Evolutionary conservation across 2,329 filamentous ascomycete species (phyloP), one percentile per base, ranked within the genome.

Genomic region (Apiospora aurea): DNA sequence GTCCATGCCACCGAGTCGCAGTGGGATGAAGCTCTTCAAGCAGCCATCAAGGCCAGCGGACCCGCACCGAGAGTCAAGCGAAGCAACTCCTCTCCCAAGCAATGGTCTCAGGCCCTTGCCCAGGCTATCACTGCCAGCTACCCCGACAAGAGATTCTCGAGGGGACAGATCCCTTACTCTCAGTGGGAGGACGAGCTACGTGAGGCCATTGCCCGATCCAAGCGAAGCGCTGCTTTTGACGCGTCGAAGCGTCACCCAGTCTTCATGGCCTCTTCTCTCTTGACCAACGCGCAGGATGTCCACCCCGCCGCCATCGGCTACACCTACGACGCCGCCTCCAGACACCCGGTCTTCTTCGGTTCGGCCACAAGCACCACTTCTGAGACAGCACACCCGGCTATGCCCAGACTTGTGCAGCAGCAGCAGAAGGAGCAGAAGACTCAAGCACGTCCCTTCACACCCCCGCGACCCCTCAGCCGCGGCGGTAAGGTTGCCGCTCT

Each of bases 61-160:
- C 69, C 75, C 18, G 34, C 72, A 3, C 71, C 73, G 6, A 75
- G 74, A 38, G 75, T 77, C 43, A 71, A 73, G 51, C 73, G 75
- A 43, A 76, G 77, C 67, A 72, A 75, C 51, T 72, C 75, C 4
- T 76, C 78, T 21, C 75, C 78, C 26, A 77, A 75, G 47, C 77
- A 81, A 29, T 84, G 82, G 82, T 77, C 79, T 11, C 76, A 77
- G 24, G 85, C 85, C 4, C 80, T 87, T 1, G 73, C 78, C 4
- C 73, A 80, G 69, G 82, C 83, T 24, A 73, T 83, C 34, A 72
- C 76, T 5, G 78, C 79, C 51, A 82, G 82, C 49, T 76, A 77
- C 26, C 80, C 78, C 51, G 71, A 75, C 18, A 49, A 77, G 26
- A 72, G 73, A 26, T 71, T 77, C 61, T 77, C 72, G 18, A 72